Evolutionary conservation across 2,329 filamentous ascomycete species (phyloP).

Genomic region (Chaetomium sp.): DNA sequence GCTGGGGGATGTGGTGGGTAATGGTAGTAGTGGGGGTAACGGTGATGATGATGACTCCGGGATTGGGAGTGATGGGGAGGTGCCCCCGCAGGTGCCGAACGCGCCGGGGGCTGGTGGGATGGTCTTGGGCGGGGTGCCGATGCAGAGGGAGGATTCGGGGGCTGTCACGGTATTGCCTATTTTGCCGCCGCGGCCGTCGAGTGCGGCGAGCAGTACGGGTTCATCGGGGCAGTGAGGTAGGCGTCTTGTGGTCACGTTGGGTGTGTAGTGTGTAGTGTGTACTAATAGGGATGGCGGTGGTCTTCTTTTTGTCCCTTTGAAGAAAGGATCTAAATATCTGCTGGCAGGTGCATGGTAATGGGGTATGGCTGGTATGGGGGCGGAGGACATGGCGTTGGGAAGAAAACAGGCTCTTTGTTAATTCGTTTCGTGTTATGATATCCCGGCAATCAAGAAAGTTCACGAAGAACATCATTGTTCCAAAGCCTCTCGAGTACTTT

Average conservation of each 20-base stretch:
- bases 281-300: too few relatives aligned
- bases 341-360: not conserved
- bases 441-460: too few relatives aligned
- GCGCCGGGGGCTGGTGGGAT: constrained; percentile 18
- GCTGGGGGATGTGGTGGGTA: constrained; percentile 8
- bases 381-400: not conserved
- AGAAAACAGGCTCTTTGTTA: too few relatives aligned
- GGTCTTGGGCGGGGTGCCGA: constrained; percentile 37
- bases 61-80: constrained; percentile 10
- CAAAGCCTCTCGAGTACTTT: too few relatives aligned
- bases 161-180: constrained; percentile 26
- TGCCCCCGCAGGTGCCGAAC: constrained; percentile 16
- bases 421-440: too few relatives aligned
- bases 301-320: not conserved
- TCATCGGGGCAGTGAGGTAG: constrained; percentile 25
- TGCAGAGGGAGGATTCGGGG: constrained; percentile 34
- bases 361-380: not conserved
- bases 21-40: not conserved
- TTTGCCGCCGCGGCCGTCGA: constrained; percentile 36
- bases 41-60: constrained; percentile 2
- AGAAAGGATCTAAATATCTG: not conserved
- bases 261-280: too few relatives aligned
- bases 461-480: too few relatives aligned
- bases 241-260: not conserved
- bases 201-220: constrained; percentile 35